Base-by-base conservation (phyloP, 139 green algal species). In the Picochlorum sp. region DNA sequence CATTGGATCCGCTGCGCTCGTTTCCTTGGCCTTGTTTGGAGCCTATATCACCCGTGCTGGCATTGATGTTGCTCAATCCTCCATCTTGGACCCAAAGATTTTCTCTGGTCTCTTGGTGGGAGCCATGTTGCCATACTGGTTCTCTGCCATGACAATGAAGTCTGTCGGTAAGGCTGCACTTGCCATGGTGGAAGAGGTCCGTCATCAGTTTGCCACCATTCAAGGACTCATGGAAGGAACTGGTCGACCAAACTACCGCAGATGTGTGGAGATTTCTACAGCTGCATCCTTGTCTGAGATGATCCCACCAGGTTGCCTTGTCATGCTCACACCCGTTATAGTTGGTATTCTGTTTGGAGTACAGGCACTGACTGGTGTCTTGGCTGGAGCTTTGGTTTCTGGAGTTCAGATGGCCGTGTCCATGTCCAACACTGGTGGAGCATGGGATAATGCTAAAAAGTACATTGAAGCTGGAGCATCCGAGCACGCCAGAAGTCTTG, bases 401-500 rank as follows among this genome's bases (percentile, higher is more conserved):
- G 89, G 90, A 50, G 92, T 98, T 60, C 92, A 97, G 85, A 90
- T 98, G 77, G 92, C 92, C 7, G 82, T 98, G 28, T 94, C 83
- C 71, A 95, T 95, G 83, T 92, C 83, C 78, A 98, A 98, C 87
- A 97, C 92, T 45, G 92, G 92, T 60, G 89, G 90, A 54, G 94
- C 94, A 5, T 99, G 92, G 92, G 94, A 99, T 81, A 99, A 99
- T 71, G 90, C 93, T 62, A 98, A 98, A 87, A 98, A 98, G 83
- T 97, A 95, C 76, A 84, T 98, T 7, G 90, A 95, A 83, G 85
- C 74, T 47, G 75, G 77, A 28, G 69, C 59, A 2, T 71, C 75
- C 13, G 91, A 96, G 78, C 86, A 96, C 47, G 92, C 92, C 0
- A 79, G 83, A 62, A 75, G 85, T 24, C 79, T 98, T 65, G 92